Percentiles rank a stretch among this genome's conserved stretches.
Evolutionary conservation across 768 basidiomycete species (phyloP).

Genomic region (Amanita polypyramis): DNA sequence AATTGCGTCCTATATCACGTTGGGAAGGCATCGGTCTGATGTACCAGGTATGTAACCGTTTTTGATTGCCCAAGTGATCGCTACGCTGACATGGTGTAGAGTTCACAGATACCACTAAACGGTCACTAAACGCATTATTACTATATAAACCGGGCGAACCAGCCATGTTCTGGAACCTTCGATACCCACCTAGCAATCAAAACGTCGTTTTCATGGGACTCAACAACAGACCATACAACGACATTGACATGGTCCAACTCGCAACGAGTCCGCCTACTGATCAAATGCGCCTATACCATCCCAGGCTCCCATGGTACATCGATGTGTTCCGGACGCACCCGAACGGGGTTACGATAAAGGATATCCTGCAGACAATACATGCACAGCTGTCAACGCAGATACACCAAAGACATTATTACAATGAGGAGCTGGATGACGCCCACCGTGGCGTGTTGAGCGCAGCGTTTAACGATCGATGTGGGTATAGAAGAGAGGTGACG

Average conservation of each 20-base stretch:
- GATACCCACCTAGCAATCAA: constrained; percentile 21
- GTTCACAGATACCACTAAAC: constrained; percentile 20
- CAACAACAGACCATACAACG: constrained; percentile 26
- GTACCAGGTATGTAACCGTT: constrained; percentile 19
- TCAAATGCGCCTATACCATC: constrained; percentile 46
- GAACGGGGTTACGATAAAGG: constrained; percentile 47
- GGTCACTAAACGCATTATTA: constrained; percentile 21
- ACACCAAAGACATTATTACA: constrained; percentile 44
- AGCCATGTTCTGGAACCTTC: constrained; percentile 40
- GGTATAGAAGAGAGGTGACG: constrained; percentile 20
- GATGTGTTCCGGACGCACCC: constrained; percentile 37
- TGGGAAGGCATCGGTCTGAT: constrained; percentile 20
- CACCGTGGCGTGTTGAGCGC: constrained; percentile 32
- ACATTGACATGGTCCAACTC: constrained; percentile 42
- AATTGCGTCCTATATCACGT: constrained; percentile 17
- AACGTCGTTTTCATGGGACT: constrained; percentile 35
- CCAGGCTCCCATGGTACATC: constrained; percentile 57
- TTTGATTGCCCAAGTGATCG: neutral
- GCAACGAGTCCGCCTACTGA: constrained; percentile 40
- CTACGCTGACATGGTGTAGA: constrained; percentile 9
- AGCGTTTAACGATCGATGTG: constrained; percentile 37
- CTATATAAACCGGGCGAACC: constrained; percentile 19
- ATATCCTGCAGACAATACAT: constrained; percentile 41
- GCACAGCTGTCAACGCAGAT: constrained; percentile 34
- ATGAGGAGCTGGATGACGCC: constrained; percentile 37